Base-by-base conservation (phyloP, 202 grass and related monocot genomes). In the Setaria italica region DNA sequence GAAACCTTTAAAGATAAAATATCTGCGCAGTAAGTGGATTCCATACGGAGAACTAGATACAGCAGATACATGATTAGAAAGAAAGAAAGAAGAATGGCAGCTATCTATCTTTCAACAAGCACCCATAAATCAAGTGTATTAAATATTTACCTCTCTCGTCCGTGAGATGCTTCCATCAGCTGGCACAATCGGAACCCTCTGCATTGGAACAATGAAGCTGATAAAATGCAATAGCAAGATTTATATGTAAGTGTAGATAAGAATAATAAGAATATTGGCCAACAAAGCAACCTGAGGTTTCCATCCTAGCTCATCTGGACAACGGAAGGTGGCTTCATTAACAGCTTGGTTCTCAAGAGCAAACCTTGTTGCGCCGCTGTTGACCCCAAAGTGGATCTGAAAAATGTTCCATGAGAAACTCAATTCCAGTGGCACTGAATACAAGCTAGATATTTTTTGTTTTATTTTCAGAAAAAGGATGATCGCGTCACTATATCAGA, bases 291-390 rank as follows among this genome's bases (percentile, higher is more conserved):
- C 97, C 94, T 99, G 97, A 82, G 97, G 97, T 80, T 99, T 99
- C 94, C 97, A 99, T 69, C 97, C 97, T 91, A 97, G 90, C 83
- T 99, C 94, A 97, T 99, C 97, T 49, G 93, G 94, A 63, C 94
- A 99, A 13, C 97, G 90, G 82, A 99, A 99, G 45, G 97, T 99
- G 57, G 97, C 97, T 83, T 99, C 97, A 78, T 99, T 99, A 54
- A 94, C 88, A 54, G 97, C 97, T 91, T 94, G 97, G 65, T 82
- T 97, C 87, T 99, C 97, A 56, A 99, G 80, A 45, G 92, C 94
- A 85, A 99, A 97, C 86, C 92, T 94, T 51, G 78, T 87, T 84
- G 90, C 89, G 15, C 97, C 97, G 82, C 97, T 97, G 82, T 93
- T 97, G 17, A 94, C 90, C 72, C 97, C 97, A 91, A 99, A 94